A percentile compares a stretch with the other conserved stretches of the same genome.
phyloP scores from a whole-genome alignment of 1,284 basidiomycete genomes.

The Inonotus hispidus region DNA sequence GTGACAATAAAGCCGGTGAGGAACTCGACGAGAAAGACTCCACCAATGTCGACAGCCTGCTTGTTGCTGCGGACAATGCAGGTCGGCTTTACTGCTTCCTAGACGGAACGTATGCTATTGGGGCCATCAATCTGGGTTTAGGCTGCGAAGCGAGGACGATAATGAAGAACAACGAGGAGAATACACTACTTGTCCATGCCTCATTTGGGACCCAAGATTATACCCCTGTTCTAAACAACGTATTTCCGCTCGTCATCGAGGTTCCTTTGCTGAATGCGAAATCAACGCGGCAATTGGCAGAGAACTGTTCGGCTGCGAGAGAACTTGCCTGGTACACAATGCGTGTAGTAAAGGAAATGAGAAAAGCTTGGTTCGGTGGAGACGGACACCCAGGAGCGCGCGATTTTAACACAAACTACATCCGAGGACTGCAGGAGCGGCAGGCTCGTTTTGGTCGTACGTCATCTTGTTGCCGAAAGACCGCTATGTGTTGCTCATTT shows the following conservation, averaged over 20 bases:
- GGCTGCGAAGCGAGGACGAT: slow-evolving; percentile 39
- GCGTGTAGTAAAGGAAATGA: slow-evolving; percentile 67
- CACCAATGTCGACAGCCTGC: slow-evolving; percentile 55
- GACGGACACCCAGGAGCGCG: slow-evolving; percentile 59
- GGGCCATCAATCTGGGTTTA: slow-evolving; percentile 43
- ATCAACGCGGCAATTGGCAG: slow-evolving; percentile 60
- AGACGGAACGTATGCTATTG: slow-evolving; percentile 78
- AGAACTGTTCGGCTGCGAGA: slow-evolving; percentile 60
- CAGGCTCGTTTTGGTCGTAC: slow-evolving; percentile 62
- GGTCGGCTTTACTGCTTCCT: slow-evolving; percentile 62
- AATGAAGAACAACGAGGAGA: slow-evolving; percentile 40
- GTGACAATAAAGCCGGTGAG: slow-evolving; percentile 33
- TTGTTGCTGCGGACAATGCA: slow-evolving; percentile 50
- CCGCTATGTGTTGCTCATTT: slow-evolving; percentile 17
- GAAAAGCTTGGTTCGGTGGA: slow-evolving; percentile 63
- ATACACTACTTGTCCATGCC: slow-evolving; percentile 15
- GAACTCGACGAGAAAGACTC: slow-evolving; percentile 46
- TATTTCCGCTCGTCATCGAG: slow-evolving; percentile 45
- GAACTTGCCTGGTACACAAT: slow-evolving; percentile 67
- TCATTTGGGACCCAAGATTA: slow-evolving; percentile 4
- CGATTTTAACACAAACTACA: slow-evolving; percentile 68
- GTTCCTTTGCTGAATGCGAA: slow-evolving; percentile 54
- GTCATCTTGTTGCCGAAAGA: slow-evolving; percentile 27
- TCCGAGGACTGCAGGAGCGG: slow-evolving; percentile 53
- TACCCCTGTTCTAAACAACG: slow-evolving; percentile 26